Base-by-base conservation (phyloP, 768 basidiomycete species). In the Mycena belliarum region DNA sequence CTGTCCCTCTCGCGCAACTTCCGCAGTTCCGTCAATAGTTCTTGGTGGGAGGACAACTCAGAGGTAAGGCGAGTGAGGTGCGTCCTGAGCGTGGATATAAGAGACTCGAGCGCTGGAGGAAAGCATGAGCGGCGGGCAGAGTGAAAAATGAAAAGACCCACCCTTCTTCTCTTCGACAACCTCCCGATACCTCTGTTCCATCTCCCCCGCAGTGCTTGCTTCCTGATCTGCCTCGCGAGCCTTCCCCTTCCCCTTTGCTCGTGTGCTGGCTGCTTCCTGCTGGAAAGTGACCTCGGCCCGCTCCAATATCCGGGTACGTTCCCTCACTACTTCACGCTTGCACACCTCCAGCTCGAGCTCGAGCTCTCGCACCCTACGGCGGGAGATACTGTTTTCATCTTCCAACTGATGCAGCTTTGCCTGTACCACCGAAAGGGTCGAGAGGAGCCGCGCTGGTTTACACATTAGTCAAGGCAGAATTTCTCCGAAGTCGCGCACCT, bases 161-260 rank as follows among this genome's bases (percentile, higher is more conserved):
- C 93, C 91, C 79, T 91, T 91, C 70, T 95, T 95, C 70, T 95
- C 93, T 59, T 91, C 88, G 0, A 95, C 89, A 6, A 84, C 88
- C 62, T 91, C 88, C 55, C 80, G 80, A 63, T 94, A 93, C 49
- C 87, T 75, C 59, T 78, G 75, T 23, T 74, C 69, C 25, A 78
- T 41, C 15, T 78, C 74, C 46, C 75, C 73, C 11, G 75, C 76
- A 24, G 65, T 61, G 24, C 50, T 55, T 20, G 68, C 63, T 32
- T 58, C 69, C 32, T 54, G 52, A 52, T 69, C 71, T 32, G 63
- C 65, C 10, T 69, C 74, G 35, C 67, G 66, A 26, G 70, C 76
- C 50, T 77, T 81, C 1, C 75, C 76, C 57, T 79, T 80, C 12
- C 70, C 73, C 57, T 63, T 73, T 60, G 64, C 59, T 57, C 70